Evolutionary conservation across 345 rosid genomes (phyloP).

Genomic region (Eutrema japonicum): DNA sequence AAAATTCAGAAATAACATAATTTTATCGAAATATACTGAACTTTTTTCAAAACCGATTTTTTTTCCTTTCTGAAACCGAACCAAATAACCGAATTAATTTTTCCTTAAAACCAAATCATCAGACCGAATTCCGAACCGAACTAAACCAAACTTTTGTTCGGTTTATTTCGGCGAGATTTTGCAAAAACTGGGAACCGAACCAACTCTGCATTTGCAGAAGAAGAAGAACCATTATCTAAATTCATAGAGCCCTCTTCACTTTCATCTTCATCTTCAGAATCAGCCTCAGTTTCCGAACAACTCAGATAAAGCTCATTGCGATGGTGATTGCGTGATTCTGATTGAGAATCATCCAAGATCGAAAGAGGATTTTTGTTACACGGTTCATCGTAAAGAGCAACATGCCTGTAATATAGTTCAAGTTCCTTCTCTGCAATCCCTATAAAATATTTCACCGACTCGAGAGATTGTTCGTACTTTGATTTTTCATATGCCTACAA

Average conservation of each 20-base stretch:
- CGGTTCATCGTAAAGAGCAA: slow-evolving; percentile 76
- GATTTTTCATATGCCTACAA: slow-evolving; percentile 84
- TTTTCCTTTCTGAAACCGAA: too few species aligned
- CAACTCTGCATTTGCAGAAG: not conserved
- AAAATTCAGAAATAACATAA: too few species aligned
- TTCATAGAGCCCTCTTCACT: slow-evolving; percentile 13
- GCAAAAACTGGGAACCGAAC: too few species aligned
- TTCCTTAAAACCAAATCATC: too few species aligned
- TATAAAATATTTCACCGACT: slow-evolving; percentile 76
- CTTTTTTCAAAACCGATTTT: too few species aligned
- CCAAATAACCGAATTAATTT: too few species aligned
- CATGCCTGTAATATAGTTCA: slow-evolving; percentile 78
- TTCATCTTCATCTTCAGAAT: slow-evolving; percentile 42
- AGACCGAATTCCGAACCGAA: too few species aligned
- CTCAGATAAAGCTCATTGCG: slow-evolving; percentile 22
- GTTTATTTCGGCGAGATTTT: too few species aligned
- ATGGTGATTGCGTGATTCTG: slow-evolving; percentile 38
- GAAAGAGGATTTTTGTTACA: slow-evolving; percentile 59
- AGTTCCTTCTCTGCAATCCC: slow-evolving; percentile 78
- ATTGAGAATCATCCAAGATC: slow-evolving; percentile 54
- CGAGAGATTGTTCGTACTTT: slow-evolving; percentile 89
- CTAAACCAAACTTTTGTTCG: too few species aligned
- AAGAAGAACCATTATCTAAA: slow-evolving; percentile 13
- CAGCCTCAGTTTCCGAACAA: not conserved
- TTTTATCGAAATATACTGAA: too few species aligned